Evolutionary conservation across 176 grass and related monocot genomes (phyloP).

Genomic region (Paspalum notatum): DNA sequence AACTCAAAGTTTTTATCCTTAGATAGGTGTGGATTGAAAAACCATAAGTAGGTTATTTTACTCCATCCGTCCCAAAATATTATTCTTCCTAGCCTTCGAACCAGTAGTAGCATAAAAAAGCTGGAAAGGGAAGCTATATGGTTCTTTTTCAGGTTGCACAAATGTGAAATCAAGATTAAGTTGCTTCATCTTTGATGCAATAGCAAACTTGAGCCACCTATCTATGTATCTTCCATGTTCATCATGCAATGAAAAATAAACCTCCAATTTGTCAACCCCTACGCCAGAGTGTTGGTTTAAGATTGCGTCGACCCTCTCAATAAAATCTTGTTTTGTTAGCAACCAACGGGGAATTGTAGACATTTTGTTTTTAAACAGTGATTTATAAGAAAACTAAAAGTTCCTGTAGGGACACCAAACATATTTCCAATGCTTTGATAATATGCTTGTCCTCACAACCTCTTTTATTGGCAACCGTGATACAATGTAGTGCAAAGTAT

Average conservation of each 20-base stretch:
- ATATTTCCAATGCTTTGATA: constrained; percentile 11
- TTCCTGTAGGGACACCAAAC: not conserved
- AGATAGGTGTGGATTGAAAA: no score
- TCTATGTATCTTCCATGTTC: constrained; percentile 2
- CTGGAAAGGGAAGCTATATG: constrained; percentile 14
- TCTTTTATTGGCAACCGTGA: constrained; percentile 6
- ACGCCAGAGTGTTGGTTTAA: not conserved
- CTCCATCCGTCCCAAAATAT: no score
- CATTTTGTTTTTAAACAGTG: not conserved
- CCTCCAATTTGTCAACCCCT: constrained; percentile 11
- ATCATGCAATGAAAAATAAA: not conserved
- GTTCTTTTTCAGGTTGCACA: not conserved
- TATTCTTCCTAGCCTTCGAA: no score
- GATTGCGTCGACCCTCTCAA: not conserved
- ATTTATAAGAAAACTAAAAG: not conserved
- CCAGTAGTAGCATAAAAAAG: not conserved
- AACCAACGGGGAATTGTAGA: not conserved
- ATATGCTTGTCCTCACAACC: constrained; percentile 3
- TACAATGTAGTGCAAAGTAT: not conserved
- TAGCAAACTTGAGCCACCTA: constrained; percentile 28
- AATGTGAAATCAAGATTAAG: constrained; percentile 1
- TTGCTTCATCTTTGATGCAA: constrained; percentile 1
- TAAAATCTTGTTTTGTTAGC: not conserved
- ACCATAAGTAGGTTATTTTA: no score
- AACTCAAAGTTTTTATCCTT: no score